These are phyloP conservation scores for Austroboletus niveus DNA, from an alignment of 1,284 basidiomycete genomes.

Conservation along the genomic window DNA sequence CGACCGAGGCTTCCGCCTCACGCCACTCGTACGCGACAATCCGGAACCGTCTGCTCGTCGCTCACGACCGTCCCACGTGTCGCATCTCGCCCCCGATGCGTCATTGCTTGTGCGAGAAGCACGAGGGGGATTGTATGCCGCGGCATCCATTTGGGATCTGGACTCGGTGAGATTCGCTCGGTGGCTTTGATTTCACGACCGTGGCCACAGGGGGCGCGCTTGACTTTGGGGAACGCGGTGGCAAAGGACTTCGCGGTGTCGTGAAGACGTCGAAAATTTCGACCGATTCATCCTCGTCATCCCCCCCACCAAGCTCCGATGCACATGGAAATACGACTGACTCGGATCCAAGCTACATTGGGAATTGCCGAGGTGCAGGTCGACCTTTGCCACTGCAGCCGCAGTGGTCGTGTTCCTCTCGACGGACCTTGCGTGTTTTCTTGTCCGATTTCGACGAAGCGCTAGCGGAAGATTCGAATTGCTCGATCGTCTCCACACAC, in stretches of 20 bases:
- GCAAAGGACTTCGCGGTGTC: conserved; percentile 19
- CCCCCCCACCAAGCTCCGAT: background rate
- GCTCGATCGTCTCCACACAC: conserved; percentile 11
- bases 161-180: conserved; percentile 5
- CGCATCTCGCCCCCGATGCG: background rate
- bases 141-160: background rate
- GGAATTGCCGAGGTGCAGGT: conserved; percentile 24
- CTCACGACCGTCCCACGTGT: background rate
- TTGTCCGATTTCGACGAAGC: conserved; percentile 34
- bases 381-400: conserved; percentile 55
- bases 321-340: background rate
- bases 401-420: conserved; percentile 52
- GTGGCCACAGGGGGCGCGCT: background rate
- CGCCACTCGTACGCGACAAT: background rate
- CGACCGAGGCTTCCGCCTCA: conserved; percentile 3
- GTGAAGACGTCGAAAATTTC: conserved; percentile 26
- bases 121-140: background rate
- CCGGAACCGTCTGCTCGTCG: background rate
- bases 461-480: conserved; percentile 42
- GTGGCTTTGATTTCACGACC: background rate
- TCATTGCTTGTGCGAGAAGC: background rate
- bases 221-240: conserved; percentile 21
- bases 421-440: conserved; percentile 37
- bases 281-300: background rate
- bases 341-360: conserved; percentile 17